Evolutionary conservation across 2,329 filamentous ascomycete genomes (phyloP), one percentile per base, ranked within the genome.

Genomic region (Fonsecaea multimorphosa): DNA sequence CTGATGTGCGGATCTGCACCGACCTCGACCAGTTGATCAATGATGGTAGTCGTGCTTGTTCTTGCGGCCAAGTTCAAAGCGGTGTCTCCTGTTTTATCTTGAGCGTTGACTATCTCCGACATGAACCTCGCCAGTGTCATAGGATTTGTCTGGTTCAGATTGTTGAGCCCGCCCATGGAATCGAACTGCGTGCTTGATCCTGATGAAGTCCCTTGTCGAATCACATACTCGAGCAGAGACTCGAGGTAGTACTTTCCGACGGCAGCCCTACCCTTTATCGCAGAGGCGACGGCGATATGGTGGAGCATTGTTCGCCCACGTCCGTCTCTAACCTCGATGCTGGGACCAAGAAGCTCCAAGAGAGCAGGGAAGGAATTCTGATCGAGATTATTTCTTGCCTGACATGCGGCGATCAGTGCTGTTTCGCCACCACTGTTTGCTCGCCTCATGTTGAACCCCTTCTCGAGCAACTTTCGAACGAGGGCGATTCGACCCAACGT

Each of bases 161-260:
- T 67, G 61, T 72, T 72, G 73, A 67, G 76, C 74, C 68, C 66
- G 44, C 70, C 69, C 53, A 72, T 68, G 56, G 78, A 55, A 75
- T 78, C 55, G 79, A 76, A 71, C 85, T 85, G 72, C 82, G 69
- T 27, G 44, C 36, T 61, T 8, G 57, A 11, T 38, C 63, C 61
- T 44, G 86, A 83, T 4, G 83, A 84, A 63, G 89, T 90, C 3
- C 91, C 91, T 76, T 96, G 92, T 38, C 93, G 89, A 1, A 98
- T 93, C 12, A 98, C 91, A 82, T 96, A 98, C 75, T 97, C 94
- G 0, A 99, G 83, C 11, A 99, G 84, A 31, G 92, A 94, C 78
- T 99, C 95, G 1, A 99, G 86, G 73, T 99, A 99, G 76, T 98
- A 97, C 70, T 94, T 91, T 76, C 93, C 96, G 24, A 95, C 94